A percentile compares a stretch with the other conserved stretches of the same genome.
Evolutionary conservation across 805 yeast species (phyloP).

Genomic region (Candida golubevii): DNA sequence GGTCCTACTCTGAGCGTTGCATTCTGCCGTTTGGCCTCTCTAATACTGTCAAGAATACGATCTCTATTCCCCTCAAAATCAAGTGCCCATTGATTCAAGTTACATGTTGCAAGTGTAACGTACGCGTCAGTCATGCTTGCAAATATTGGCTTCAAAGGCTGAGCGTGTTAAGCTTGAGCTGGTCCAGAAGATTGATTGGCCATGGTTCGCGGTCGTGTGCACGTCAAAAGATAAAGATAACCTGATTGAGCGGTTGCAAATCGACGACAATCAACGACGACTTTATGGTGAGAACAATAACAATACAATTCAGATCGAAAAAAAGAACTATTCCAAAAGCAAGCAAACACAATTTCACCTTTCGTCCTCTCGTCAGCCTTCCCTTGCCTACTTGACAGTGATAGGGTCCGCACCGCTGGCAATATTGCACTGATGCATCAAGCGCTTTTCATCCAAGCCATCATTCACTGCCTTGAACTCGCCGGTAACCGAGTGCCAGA

Average conservation of each 20-base stretch:
- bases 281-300: too few species aligned
- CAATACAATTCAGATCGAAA: too few species aligned
- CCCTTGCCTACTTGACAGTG: conserved; percentile 2
- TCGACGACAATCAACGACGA: too few species aligned
- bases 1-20: conserved; percentile 94
- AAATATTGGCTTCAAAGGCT: too few species aligned
- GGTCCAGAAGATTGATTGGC: too few species aligned
- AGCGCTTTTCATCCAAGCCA: conserved; percentile 67
- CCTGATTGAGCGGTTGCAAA: too few species aligned
- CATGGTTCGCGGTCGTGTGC: background rate
- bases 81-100: conserved; percentile 96
- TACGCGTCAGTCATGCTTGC: conserved; percentile 65
- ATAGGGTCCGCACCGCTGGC: conserved; percentile 74
- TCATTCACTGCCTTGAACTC: conserved; percentile 52
- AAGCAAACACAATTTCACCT: too few species aligned
- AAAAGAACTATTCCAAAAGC: too few species aligned
- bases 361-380: too few species aligned
- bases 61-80: conserved; percentile 97
- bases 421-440: conserved; percentile 93
- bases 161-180: too few species aligned
- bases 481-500: conserved; percentile 90
- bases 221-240: background rate
- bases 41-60: conserved; percentile 78
- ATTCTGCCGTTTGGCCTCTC: conserved; percentile 66
- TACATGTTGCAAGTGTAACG: conserved; percentile 89